Evolutionary conservation across 2,329 filamentous ascomycete species (phyloP).

Genomic region (Cryoendolithus antarcticus): DNA sequence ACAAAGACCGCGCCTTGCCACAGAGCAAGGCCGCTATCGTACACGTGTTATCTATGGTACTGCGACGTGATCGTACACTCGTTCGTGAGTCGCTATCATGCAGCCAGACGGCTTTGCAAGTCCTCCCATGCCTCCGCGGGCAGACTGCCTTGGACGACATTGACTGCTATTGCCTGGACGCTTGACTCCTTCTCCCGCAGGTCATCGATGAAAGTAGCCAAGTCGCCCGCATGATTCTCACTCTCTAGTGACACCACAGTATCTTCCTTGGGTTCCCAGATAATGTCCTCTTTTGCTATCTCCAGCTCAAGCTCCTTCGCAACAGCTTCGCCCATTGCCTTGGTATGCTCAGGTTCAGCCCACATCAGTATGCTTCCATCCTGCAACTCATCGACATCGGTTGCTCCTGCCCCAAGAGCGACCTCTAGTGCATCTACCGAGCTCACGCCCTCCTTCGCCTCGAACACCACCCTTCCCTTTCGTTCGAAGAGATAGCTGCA

Average conservation of each 20-base stretch:
- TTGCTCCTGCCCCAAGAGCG: constrained; percentile 72
- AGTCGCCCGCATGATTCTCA: constrained; percentile 40
- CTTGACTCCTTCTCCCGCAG: constrained; percentile 54
- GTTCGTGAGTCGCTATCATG: no score
- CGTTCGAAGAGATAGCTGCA: constrained; percentile 78
- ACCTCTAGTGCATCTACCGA: constrained; percentile 65
- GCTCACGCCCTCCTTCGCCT: constrained; percentile 42
- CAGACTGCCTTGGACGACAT: constrained; percentile 35
- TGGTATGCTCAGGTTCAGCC: constrained; percentile 55
- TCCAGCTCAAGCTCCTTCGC: constrained; percentile 51
- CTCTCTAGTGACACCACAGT: constrained; percentile 54
- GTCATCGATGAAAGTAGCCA: constrained; percentile 48
- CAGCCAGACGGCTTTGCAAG: constrained; percentile 13
- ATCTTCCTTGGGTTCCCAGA: constrained; percentile 76
- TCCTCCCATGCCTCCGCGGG: constrained; percentile 16
- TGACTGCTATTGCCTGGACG: constrained; percentile 70
- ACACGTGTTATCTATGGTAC: no score
- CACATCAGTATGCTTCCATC: constrained; percentile 61
- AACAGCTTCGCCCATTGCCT: constrained; percentile 51
- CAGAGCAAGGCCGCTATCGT: no score
- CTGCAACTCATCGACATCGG: constrained; percentile 56
- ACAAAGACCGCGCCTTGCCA: no score
- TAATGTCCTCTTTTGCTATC: constrained; percentile 65
- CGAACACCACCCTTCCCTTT: constrained; percentile 62
- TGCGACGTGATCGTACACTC: no score